Conservation (phyloP, 306 rosid genomes). For the Ormosia semicastrata region DNA sequence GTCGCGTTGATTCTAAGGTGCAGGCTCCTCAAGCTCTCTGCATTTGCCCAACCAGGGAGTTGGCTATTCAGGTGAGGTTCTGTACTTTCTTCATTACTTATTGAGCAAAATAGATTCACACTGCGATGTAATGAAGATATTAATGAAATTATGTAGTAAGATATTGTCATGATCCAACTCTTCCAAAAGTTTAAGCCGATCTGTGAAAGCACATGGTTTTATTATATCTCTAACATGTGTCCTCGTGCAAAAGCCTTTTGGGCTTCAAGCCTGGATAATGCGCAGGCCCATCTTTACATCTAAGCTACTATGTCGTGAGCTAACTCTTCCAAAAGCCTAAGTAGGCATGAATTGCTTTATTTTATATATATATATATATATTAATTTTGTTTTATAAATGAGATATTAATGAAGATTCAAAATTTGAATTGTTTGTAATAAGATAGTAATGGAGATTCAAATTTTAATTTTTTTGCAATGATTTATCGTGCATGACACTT, state of each 20-base stretch:
- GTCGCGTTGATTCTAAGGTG: conserved; percentile 72
- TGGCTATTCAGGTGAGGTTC: conserved; percentile 71
- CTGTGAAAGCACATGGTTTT: background rate
- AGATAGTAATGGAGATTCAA: background rate
- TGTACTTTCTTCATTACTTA: background rate
- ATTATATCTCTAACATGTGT: background rate
- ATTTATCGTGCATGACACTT: background rate
- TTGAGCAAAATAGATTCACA: background rate
- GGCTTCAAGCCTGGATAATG: too few species aligned
- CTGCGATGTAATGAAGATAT: background rate
- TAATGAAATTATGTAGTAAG: background rate
- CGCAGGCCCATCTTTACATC: too few species aligned
- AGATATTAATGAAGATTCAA: background rate
- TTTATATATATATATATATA: too few species aligned
- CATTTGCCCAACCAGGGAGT: conserved; percentile 88
- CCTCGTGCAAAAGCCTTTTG: background rate
- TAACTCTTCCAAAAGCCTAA: background rate
- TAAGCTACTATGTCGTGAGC: background rate
- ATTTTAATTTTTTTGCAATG: too few species aligned
- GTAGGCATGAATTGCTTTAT: background rate
- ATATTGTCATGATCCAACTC: background rate
- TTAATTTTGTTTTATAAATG: too few species aligned
- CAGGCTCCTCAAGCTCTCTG: conserved; percentile 88
- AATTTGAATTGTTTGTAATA: background rate
- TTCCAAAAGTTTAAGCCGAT: background rate